These are phyloP conservation scores for Silene uniflora DNA, from an alignment of 148 eudicot species.

Conservation along the genomic window DNA sequence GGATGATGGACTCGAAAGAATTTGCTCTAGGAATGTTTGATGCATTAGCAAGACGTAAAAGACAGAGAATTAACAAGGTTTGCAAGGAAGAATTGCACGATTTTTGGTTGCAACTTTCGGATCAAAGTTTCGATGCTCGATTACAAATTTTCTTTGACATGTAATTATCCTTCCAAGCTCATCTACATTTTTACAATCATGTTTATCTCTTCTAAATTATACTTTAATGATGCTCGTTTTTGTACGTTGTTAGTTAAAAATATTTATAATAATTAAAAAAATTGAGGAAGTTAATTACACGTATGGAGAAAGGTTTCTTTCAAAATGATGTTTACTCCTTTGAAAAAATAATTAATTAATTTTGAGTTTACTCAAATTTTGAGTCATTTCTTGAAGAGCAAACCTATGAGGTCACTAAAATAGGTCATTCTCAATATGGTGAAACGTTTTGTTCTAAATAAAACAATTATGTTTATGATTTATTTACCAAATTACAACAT, in stretches of 20 bases:
- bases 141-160: slow-evolving; percentile 98
- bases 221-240: too few relatives aligned
- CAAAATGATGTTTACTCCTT: slow-evolving; percentile 1
- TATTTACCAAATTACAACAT: background rate
- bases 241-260: too few relatives aligned
- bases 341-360: background rate
- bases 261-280: background rate
- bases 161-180: slow-evolving; percentile 26
- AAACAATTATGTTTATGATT: background rate
- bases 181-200: too few relatives aligned
- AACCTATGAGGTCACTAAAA: slow-evolving; percentile 6
- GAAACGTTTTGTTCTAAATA: background rate
- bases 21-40: slow-evolving; percentile 88
- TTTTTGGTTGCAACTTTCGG: slow-evolving; percentile 90
- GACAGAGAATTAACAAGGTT: slow-evolving; percentile 53
- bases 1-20: slow-evolving; percentile 89
- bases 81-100: slow-evolving; percentile 76
- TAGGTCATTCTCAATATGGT: slow-evolving; percentile 23
- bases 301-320: slow-evolving; percentile 15
- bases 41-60: slow-evolving; percentile 71
- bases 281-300: slow-evolving; percentile 13
- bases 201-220: too few relatives aligned
- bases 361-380: background rate
- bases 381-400: slow-evolving; percentile 8
- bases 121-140: slow-evolving; percentile 93